A percentile compares a stretch with the other conserved stretches of the same genome.
phyloP scores from a whole-genome alignment of 148 eudicot genomes.

The Oxyria digyna region DNA sequence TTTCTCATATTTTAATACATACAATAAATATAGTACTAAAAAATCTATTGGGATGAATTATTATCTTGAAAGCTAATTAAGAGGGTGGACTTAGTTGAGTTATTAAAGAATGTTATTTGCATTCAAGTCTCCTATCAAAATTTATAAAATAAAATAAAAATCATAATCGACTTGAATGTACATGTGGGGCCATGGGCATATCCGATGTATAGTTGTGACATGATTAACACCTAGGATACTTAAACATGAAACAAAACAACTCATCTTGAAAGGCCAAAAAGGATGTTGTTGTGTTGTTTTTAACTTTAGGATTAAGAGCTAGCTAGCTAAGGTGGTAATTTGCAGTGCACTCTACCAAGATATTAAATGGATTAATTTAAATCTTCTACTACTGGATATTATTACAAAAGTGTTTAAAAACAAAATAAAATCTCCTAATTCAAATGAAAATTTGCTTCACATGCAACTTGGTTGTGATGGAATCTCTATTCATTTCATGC shows the following conservation, averaged over 20 bases:
- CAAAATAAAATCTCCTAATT: not conserved
- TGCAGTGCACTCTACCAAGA: not conserved
- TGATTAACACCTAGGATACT: not conserved
- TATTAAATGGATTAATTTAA: too few species aligned
- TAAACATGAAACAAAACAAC: constrained; percentile 1
- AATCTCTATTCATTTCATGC: not conserved
- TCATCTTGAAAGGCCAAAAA: constrained; percentile 1
- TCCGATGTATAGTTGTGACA: not conserved
- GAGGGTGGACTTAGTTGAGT: constrained; percentile 4
- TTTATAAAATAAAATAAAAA: not conserved
- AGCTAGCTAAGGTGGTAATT: not conserved
- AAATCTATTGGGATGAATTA: not conserved
- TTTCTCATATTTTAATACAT: too few species aligned
- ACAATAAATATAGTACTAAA: too few species aligned
- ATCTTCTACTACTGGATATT: constrained; percentile 1
- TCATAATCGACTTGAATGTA: not conserved
- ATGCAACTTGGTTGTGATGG: constrained; percentile 3
- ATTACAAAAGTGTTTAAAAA: not conserved
- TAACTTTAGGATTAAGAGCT: not conserved
- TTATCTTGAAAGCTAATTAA: not conserved
- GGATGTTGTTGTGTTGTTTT: constrained; percentile 5
- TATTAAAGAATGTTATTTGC: not conserved
- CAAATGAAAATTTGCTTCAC: not conserved
- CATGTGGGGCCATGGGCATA: not conserved
- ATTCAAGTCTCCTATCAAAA: not conserved